Evolutionary conservation across 495 filamentous ascomycete species (phyloP).

Genomic region (Penicillium ucsense): DNA sequence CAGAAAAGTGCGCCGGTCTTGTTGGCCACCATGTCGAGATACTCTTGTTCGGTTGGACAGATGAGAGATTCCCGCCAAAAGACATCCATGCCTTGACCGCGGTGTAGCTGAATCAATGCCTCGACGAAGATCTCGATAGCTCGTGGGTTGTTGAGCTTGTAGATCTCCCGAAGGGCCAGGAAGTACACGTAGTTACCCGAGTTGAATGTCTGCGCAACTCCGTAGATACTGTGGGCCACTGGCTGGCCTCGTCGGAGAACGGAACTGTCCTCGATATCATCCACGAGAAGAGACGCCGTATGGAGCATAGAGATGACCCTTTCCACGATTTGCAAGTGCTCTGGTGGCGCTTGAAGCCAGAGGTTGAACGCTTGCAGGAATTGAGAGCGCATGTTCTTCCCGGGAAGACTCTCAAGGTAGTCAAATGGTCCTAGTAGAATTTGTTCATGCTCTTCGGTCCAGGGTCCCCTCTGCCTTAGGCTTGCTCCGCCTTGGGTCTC

Average conservation of each 20-base stretch:
- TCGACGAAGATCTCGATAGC: background rate
- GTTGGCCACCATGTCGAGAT: background rate
- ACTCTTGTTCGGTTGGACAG: background rate
- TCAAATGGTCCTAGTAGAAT: background rate
- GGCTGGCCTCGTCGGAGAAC: background rate
- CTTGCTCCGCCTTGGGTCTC: background rate
- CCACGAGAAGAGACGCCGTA: background rate
- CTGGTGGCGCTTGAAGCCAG: conserved; percentile 1
- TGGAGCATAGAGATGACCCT: background rate
- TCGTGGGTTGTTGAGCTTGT: background rate
- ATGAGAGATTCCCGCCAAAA: background rate
- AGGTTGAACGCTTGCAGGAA: conserved; percentile 2
- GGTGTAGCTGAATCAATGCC: background rate
- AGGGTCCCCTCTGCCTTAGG: background rate
- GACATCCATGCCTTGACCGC: background rate
- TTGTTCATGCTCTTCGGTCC: background rate
- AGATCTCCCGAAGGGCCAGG: background rate
- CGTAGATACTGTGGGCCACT: background rate
- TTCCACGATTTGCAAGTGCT: background rate
- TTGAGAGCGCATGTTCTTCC: conserved; percentile 1
- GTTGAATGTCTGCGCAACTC: background rate
- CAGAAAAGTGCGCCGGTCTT: background rate
- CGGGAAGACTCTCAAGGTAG: background rate
- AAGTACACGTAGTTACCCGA: background rate
- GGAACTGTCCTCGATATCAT: background rate